Conservation (phyloP, 306 rosid genomes). For the Spatholobus suberectus region DNA sequence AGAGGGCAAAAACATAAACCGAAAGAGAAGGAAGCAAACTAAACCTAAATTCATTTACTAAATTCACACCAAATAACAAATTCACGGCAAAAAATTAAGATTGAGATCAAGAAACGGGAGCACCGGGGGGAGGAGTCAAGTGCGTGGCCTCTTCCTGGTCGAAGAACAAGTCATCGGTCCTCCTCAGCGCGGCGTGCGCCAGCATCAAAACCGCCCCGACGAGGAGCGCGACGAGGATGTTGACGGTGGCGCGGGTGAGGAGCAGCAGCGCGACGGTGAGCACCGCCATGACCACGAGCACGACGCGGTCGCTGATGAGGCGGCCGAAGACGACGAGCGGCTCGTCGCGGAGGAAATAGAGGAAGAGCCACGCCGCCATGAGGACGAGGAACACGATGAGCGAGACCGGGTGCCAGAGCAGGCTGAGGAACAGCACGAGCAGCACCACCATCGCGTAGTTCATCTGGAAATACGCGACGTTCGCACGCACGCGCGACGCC, state of each 20-base stretch:
- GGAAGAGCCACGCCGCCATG: constrained; percentile 68
- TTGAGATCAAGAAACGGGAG: constrained; percentile 32
- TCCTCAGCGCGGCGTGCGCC: constrained; percentile 66
- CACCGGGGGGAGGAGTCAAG: constrained; percentile 28
- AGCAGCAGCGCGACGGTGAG: constrained; percentile 62
- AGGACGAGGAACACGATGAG: constrained; percentile 66
- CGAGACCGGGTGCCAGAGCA: constrained; percentile 76
- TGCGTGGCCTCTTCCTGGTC: constrained; percentile 62
- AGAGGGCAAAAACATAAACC: neutral
- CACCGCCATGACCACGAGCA: constrained; percentile 51
- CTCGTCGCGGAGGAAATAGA: constrained; percentile 81
- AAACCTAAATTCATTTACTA: constrained; percentile 18
- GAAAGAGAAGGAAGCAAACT: neutral
- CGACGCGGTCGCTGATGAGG: constrained; percentile 60
- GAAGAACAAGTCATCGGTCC: constrained; percentile 55
- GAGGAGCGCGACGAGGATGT: constrained; percentile 56
- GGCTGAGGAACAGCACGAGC: constrained; percentile 58
- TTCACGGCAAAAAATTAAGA: neutral
- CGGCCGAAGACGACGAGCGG: constrained; percentile 59
- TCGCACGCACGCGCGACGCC: constrained; percentile 47
- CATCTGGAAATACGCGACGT: constrained; percentile 68
- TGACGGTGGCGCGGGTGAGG: constrained; percentile 56
- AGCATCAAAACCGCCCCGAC: constrained; percentile 46
- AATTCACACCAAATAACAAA: neutral
- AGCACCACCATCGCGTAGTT: constrained; percentile 69